A percentile compares a stretch with the other conserved stretches of the same genome.
Evolutionary conservation across 192 early-diverging fungal species (phyloP).

Genomic region (Glomus cerebriforme): DNA sequence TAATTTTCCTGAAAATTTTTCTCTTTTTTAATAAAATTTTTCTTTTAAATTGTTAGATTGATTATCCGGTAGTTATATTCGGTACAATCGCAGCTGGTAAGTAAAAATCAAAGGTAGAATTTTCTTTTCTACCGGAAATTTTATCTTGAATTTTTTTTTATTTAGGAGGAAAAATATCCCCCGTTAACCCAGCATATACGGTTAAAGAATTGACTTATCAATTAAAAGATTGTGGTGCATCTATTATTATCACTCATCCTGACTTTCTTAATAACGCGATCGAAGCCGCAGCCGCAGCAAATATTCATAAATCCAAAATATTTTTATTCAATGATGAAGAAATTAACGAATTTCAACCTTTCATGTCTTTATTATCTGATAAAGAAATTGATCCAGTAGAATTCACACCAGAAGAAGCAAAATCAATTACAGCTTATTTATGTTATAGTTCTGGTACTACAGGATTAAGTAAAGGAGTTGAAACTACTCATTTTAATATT

Average conservation of each 20-base stretch:
- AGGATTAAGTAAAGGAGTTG: slow-evolving; percentile 84
- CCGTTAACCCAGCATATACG: slow-evolving; percentile 83
- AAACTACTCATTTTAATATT: slow-evolving; percentile 79
- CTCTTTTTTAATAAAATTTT: neutral
- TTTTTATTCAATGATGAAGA: slow-evolving; percentile 49
- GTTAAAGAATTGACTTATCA: slow-evolving; percentile 75
- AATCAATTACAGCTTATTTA: slow-evolving; percentile 53
- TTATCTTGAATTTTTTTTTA: slow-evolving; percentile 25
- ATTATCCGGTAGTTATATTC: slow-evolving; percentile 38
- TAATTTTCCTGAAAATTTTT: no score
- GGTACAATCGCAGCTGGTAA: slow-evolving; percentile 45
- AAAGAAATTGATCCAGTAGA: slow-evolving; percentile 33
- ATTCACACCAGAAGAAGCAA: slow-evolving; percentile 32
- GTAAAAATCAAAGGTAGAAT: slow-evolving; percentile 23
- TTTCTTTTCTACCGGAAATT: neutral
- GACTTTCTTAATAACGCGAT: slow-evolving; percentile 38
- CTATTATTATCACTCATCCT: slow-evolving; percentile 59
- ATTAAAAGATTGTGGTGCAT: slow-evolving; percentile 68
- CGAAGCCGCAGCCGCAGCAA: slow-evolving; percentile 37
- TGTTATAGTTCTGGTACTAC: slow-evolving; percentile 72
- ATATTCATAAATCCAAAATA: slow-evolving; percentile 42
- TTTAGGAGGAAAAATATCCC: slow-evolving; percentile 66
- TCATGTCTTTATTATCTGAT: slow-evolving; percentile 33
- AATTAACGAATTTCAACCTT: slow-evolving; percentile 40
- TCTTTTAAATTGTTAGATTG: slow-evolving; percentile 23